Evolutionary conservation across 2,329 filamentous ascomycete species (phyloP).

Genomic region (Zymoseptoria passerinii): DNA sequence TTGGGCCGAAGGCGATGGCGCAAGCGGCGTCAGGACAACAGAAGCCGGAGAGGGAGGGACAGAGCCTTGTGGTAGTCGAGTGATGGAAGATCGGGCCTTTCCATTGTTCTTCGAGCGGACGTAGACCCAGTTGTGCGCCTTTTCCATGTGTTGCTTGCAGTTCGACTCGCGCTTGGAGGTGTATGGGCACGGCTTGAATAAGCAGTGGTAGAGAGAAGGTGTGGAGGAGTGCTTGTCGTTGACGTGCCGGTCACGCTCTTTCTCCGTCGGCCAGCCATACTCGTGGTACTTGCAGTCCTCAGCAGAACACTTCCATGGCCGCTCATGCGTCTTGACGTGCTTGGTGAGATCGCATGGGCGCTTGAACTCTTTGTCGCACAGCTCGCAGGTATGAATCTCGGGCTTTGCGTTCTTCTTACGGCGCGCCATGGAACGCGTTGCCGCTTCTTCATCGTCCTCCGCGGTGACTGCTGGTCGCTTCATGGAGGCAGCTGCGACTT

Average conservation of each 20-base stretch:
- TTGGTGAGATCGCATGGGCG: conserved; percentile 96
- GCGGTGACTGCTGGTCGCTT: conserved; percentile 49
- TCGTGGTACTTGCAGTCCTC: conserved; percentile 80
- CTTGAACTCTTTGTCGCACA: conserved; percentile 91
- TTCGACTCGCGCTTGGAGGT: conserved; percentile 93
- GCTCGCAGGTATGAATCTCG: conserved; percentile 46
- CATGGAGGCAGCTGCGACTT: conserved; percentile 46
- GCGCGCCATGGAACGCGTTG: conserved; percentile 87
- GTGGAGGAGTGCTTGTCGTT: conserved; percentile 88
- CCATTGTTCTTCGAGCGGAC: conserved; percentile 87
- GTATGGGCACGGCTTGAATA: conserved; percentile 78
- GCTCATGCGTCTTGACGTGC: conserved; percentile 95
- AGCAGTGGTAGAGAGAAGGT: conserved; percentile 75
- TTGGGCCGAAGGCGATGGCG: conserved; percentile 35
- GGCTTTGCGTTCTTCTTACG: conserved; percentile 76
- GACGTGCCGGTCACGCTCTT: conserved; percentile 90
- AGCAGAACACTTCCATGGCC: conserved; percentile 87
- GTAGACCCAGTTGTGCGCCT: conserved; percentile 85
- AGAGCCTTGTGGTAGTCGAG: conserved; percentile 51
- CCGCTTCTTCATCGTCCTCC: conserved; percentile 69
- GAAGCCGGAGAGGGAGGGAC: conserved; percentile 56
- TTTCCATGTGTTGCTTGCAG: conserved; percentile 99
- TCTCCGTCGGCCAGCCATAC: conserved; percentile 92
- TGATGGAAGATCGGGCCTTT: conserved; percentile 51
- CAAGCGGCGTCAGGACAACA: conserved; percentile 28